Base-by-base conservation (phyloP, 352 stramenopile species). In the Peronospora belbahrii region DNA sequence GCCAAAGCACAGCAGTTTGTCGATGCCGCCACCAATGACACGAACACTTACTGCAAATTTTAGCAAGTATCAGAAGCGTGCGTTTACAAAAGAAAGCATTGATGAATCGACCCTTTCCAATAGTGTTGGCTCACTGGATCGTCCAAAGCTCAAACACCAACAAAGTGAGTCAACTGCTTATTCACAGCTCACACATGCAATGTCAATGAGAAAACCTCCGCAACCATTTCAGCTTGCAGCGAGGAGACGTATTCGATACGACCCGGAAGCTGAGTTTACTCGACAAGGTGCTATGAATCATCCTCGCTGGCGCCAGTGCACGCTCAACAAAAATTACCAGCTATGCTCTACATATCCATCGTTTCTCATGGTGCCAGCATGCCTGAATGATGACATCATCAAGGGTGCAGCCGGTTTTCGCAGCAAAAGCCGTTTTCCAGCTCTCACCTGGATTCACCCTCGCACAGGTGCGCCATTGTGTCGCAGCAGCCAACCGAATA, bases 401-500 rank as follows among this genome's bases (percentile, higher is more conserved):
- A 64, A 53, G 15, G 67, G 83, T 30, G 78, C 81, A 10, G 71
- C 78, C 3, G 51, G 59, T 0, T 93, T 90, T 48, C 76, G 81
- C 22, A 88, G 75, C 48, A 88, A 89, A 54, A 77, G 66, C 27
- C 75, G 81, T 0, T 82, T 89, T 35, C 81, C 81, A 27, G 83
- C 59, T 15, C 62, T 98, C 14, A 94, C 88, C 0, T 99, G 90
- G 88, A 72, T 93, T 5, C 85, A 93, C 58, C 77, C 78, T 31
- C 61, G 66, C 25, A 96, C 94, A 15, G 90, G 92, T 32, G 88
- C 88, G 1, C 83, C 82, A 23, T 71, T 99, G 33, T 98, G 92
- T 68, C 74, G 96, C 15, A 95, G 74, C 30, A 92, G 88, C 24
- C 95, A 98, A 56, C 96, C 96, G 1, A 97, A 98, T 58, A 95